Conservation (phyloP, 192 early-diverging fungal genomes). For the Linnemannia hyalina region DNA sequence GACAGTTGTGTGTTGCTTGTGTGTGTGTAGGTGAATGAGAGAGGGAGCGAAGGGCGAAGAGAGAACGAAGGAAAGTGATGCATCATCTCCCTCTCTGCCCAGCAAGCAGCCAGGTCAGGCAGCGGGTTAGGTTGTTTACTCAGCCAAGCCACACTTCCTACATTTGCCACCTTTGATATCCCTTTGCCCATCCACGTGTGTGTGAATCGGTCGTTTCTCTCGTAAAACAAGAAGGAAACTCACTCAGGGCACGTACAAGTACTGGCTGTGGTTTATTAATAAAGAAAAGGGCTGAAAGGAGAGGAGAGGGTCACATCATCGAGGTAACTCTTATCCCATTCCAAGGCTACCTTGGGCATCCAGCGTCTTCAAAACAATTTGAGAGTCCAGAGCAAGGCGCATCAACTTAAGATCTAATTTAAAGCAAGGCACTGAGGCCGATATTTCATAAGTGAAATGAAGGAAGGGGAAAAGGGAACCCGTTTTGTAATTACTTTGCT, state of each 20-base stretch:
- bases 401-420: slow-evolving; percentile 15
- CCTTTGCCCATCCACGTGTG: not conserved
- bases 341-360: not conserved
- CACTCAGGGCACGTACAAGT: not conserved
- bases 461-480: not conserved
- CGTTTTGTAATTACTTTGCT: not conserved
- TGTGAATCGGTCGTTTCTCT: not conserved
- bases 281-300: not conserved
- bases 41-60: not conserved
- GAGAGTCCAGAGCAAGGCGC: slow-evolving; percentile 7
- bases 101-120: not conserved
- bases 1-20: not conserved
- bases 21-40: not conserved
- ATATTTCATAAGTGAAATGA: not conserved
- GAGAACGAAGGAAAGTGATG: not conserved
- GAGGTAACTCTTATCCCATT: not conserved
- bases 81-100: not conserved
- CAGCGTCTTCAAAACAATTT: not conserved
- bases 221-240: not conserved
- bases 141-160: not conserved
- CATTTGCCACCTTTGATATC: not conserved
- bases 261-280: not conserved
- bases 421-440: not conserved
- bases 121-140: not conserved
- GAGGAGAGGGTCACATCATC: not conserved